A percentile compares a stretch with the other conserved stretches of the same genome.
Evolutionary conservation across 2,329 filamentous ascomycete genomes (phyloP).

Genomic region (Zasmidium angulare): DNA sequence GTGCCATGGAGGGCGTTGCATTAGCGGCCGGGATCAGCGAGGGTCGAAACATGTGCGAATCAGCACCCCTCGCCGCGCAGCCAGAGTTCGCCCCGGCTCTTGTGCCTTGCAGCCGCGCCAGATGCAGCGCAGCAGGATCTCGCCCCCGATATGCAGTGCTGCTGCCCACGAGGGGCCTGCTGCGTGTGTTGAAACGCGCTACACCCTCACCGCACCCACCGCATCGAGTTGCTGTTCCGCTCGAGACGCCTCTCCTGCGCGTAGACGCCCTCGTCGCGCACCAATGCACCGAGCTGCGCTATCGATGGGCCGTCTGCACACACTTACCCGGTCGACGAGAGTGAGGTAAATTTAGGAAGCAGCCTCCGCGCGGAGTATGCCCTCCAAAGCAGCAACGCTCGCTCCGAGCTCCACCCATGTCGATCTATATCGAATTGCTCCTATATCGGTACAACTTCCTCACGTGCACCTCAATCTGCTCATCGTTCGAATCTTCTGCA

Average conservation of each 20-base stretch:
- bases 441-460: not conserved
- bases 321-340: not conserved
- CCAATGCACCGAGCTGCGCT: not conserved
- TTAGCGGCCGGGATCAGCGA: not conserved
- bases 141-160: not conserved
- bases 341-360: not conserved
- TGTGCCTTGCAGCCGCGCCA: not conserved
- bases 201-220: not conserved
- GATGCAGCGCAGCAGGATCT: no score
- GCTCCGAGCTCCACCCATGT: not conserved
- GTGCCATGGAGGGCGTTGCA: constrained; percentile 4
- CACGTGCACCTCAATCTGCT: not conserved
- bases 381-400: not conserved
- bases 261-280: not conserved
- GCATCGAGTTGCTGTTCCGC: not conserved
- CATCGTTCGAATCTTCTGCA: not conserved
- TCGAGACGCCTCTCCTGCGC: not conserved
- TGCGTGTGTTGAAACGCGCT: not conserved
- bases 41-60: not conserved
- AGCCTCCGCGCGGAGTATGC: not conserved
- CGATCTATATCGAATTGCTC: not conserved
- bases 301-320: not conserved
- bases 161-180: not conserved
- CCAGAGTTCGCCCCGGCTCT: not conserved
- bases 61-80: not conserved